Conservation (phyloP, 1,284 basidiomycete species). For the Malassezia yamatoensis region DNA sequence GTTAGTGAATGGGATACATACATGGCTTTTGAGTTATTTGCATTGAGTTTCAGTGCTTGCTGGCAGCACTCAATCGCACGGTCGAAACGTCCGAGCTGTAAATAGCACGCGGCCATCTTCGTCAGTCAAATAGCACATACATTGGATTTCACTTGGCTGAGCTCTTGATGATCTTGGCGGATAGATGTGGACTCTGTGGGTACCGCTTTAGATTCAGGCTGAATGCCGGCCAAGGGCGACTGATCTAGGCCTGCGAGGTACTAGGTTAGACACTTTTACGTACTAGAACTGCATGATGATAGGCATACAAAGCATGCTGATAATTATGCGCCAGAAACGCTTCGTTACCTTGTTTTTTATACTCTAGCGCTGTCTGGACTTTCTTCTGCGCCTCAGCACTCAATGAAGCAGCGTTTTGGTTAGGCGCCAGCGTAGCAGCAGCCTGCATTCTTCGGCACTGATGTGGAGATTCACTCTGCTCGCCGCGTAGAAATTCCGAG, state of each 20-base stretch:
- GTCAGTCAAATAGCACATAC: conserved; percentile 3
- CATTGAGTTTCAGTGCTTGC: conserved; percentile 10
- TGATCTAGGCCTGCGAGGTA: conserved; percentile 17
- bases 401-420: too few species aligned
- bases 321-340: conserved; percentile 1
- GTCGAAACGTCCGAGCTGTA: conserved; percentile 11
- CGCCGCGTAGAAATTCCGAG: not conserved
- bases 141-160: conserved; percentile 17
- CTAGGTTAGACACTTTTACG: not conserved
- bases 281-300: conserved; percentile 12
- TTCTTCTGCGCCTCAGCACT: not conserved
- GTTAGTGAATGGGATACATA: conserved; percentile 8
- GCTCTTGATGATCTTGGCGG: conserved; percentile 5
- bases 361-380: not conserved
- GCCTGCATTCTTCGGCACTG: not conserved
- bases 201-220: not conserved
- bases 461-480: not conserved
- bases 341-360: conserved; percentile 13
- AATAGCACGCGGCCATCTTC: conserved; percentile 22
- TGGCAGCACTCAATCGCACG: conserved; percentile 12
- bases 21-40: conserved; percentile 16
- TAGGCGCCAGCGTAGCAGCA: too few species aligned
- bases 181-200: not conserved
- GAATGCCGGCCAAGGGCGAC: not conserved
- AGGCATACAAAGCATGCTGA: conserved; percentile 3